These are phyloP conservation scores for Elongisporangium senticosum DNA, from an alignment of 352 stramenopile genomes.

Conservation along the genomic window DNA sequence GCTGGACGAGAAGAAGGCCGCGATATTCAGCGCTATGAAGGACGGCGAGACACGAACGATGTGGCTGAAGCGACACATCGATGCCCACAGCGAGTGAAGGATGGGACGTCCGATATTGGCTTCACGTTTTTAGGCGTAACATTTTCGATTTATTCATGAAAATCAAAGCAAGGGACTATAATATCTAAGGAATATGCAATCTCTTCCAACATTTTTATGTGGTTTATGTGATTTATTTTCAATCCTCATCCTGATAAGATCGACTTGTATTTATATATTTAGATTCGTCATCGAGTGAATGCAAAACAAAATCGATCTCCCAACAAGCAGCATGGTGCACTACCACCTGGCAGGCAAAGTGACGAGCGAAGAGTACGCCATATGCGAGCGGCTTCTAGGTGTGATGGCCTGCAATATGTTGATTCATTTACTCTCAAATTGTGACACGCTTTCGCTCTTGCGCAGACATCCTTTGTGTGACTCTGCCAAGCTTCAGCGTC, in stretches of 20 bases:
- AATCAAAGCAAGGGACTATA: neutral
- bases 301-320: neutral
- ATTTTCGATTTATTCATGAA: neutral
- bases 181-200: neutral
- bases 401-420: conserved; percentile 3
- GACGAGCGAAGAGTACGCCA: conserved; percentile 66
- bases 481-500: conserved; percentile 47
- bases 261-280: neutral
- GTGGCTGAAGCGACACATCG: neutral
- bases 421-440: neutral
- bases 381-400: conserved; percentile 71
- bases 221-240: neutral
- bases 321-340: conserved; percentile 30
- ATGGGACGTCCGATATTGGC: neutral
- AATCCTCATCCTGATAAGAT: neutral
- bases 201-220: neutral
- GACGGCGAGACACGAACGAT: conserved; percentile 2
- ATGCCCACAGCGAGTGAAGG: neutral
- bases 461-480: conserved; percentile 48
- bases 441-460: neutral
- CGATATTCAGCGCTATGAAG: conserved; percentile 8
- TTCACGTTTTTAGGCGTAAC: neutral
- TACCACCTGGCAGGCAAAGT: conserved; percentile 61
- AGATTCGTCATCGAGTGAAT: neutral
- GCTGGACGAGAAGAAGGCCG: conserved; percentile 9